Percentiles rank a stretch among this genome's conserved stretches.
phyloP scores from a whole-genome alignment of 148 eudicot species.

The Fallopia convolvulus region DNA sequence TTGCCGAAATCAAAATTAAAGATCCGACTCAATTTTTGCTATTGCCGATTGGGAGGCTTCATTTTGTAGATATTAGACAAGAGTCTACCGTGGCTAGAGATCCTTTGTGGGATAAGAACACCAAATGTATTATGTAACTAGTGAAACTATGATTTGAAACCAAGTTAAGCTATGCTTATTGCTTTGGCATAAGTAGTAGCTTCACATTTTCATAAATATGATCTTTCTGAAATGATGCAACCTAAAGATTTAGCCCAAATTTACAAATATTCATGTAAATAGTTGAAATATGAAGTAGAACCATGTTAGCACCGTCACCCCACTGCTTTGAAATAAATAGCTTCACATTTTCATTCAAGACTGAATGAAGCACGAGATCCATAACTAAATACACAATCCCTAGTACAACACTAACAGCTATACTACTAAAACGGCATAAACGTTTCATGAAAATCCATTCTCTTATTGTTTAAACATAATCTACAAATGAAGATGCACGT shows the following conservation, averaged over 20 bases:
- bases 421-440: background rate
- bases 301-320: too few relatives aligned
- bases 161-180: background rate
- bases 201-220: background rate
- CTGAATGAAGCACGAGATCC: background rate
- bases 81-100: too few relatives aligned
- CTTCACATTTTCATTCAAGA: background rate
- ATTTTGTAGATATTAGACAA: too few relatives aligned
- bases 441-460: background rate
- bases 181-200: background rate
- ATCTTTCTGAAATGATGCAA: too few relatives aligned
- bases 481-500: constrained; percentile 21
- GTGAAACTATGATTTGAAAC: background rate
- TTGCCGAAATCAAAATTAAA: too few relatives aligned
- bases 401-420: background rate
- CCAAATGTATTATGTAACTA: too few relatives aligned
- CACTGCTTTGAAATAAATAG: background rate
- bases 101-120: too few relatives aligned
- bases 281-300: background rate
- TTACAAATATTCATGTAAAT: background rate
- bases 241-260: too few relatives aligned
- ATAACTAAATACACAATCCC: background rate
- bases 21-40: too few relatives aligned
- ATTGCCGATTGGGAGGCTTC: too few relatives aligned
- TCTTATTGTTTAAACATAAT: constrained; percentile 10